phyloP scores from a whole-genome alignment of 2,329 filamentous ascomycete species.

The Penicillium sp. region DNA sequence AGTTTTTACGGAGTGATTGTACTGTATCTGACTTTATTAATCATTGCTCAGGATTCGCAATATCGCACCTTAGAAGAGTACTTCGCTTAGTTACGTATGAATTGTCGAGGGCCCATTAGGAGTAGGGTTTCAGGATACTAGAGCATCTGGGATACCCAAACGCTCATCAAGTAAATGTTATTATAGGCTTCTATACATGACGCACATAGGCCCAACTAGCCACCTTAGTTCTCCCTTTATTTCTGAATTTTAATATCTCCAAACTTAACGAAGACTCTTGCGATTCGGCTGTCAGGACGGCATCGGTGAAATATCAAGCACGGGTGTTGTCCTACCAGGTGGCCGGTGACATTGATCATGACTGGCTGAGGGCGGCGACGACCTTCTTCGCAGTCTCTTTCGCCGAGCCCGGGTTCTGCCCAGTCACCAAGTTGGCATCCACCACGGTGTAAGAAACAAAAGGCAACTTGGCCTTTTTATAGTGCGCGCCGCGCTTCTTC shows the following conservation, averaged over 20 bases:
- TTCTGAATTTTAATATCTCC: too few species aligned
- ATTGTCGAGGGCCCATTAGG: too few species aligned
- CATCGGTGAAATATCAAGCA: too few species aligned
- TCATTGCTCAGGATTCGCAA: background rate
- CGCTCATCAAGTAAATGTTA: too few species aligned
- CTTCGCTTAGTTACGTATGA: too few species aligned
- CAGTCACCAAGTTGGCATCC: slow-evolving; percentile 11
- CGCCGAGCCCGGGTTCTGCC: slow-evolving; percentile 13
- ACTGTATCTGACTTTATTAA: background rate
- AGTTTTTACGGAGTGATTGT: background rate
- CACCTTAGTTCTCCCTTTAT: too few species aligned
- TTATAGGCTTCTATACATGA: too few species aligned
- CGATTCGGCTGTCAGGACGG: background rate
- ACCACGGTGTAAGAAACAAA: slow-evolving; percentile 15
- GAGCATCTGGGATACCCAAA: too few species aligned
- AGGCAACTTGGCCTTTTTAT: slow-evolving; percentile 7
- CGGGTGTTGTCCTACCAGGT: background rate
- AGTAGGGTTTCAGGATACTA: too few species aligned
- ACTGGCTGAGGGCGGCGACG: background rate
- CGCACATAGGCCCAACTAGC: too few species aligned
- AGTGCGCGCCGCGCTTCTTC: slow-evolving; percentile 12
- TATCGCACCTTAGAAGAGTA: too few species aligned
- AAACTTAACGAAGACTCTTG: background rate
- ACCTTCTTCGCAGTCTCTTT: slow-evolving; percentile 15
- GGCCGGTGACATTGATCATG: background rate